phyloP scores from a whole-genome alignment of 768 basidiomycete species.

The Calocybe cyanea region DNA sequence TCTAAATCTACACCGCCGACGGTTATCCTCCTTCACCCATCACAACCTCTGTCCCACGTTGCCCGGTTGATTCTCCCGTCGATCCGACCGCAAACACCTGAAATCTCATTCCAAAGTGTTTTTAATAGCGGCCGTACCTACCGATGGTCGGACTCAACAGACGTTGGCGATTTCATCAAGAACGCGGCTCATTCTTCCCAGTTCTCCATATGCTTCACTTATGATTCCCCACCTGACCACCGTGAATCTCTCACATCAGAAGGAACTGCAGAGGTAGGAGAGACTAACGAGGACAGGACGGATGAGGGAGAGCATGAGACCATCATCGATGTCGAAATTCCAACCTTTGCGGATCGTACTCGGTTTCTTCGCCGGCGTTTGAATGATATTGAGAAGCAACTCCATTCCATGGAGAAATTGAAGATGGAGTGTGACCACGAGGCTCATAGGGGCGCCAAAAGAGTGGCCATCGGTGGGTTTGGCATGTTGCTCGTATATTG shows the following conservation, averaged over 20 bases:
- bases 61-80: constrained; percentile 50
- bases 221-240: constrained; percentile 13
- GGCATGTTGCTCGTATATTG: constrained; percentile 61
- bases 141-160: constrained; percentile 62
- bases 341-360: constrained; percentile 61
- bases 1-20: constrained; percentile 28
- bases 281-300: constrained; percentile 10
- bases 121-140: constrained; percentile 30
- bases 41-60: constrained; percentile 66
- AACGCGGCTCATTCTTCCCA: constrained; percentile 52
- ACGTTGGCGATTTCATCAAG: constrained; percentile 63
- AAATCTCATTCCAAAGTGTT: constrained; percentile 43
- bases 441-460: constrained; percentile 52
- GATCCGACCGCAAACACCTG: constrained; percentile 29
- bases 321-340: constrained; percentile 50
- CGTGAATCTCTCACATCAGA: constrained; percentile 1
- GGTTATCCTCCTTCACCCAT: constrained; percentile 64
- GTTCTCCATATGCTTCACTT: constrained; percentile 46
- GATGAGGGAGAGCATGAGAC: constrained; percentile 7
- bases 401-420: constrained; percentile 47
- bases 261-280: not conserved
- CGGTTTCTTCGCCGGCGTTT: constrained; percentile 51
- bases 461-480: constrained; percentile 56
- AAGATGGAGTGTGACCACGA: constrained; percentile 54
- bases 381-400: constrained; percentile 34